Evolutionary conservation across 129 eudicot species (phyloP).

Genomic region (Artemisia argyi): DNA sequence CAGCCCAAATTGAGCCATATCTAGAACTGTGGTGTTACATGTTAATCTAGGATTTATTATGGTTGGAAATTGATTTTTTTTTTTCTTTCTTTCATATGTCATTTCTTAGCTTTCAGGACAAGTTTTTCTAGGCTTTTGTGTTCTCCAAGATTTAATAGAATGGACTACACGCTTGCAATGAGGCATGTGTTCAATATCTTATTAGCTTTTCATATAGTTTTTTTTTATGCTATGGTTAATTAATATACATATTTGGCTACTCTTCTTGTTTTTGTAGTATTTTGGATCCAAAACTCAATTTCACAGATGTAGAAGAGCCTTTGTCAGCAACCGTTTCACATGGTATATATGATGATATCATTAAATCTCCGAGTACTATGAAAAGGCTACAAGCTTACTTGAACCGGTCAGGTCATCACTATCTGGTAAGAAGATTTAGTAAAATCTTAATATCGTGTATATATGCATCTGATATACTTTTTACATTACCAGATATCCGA

Average conservation of each 20-base stretch:
- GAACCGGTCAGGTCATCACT: too few species aligned
- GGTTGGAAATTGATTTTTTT: conserved; percentile 12
- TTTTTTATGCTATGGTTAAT: neutral
- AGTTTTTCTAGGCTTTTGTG: conserved; percentile 50
- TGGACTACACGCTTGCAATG: conserved; percentile 96
- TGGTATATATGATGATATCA: conserved; percentile 40
- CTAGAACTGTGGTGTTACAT: neutral
- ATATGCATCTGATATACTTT: too few species aligned
- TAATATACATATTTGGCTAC: conserved; percentile 5
- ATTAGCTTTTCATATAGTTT: neutral
- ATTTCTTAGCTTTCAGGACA: conserved; percentile 59
- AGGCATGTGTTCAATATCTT: conserved; percentile 44
- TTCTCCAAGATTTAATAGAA: conserved; percentile 51
- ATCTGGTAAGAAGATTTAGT: too few species aligned
- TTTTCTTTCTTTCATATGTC: neutral
- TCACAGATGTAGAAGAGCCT: conserved; percentile 44
- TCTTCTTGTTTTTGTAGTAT: conserved; percentile 47
- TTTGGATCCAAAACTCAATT: conserved; percentile 79
- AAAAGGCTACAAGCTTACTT: conserved; percentile 26
- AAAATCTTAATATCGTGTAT: too few species aligned
- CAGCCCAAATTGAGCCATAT: neutral
- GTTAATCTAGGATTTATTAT: neutral
- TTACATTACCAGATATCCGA: too few species aligned
- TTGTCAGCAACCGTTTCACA: conserved; percentile 40
- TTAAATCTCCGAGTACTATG: conserved; percentile 50